A percentile compares a stretch with the other conserved stretches of the same genome.
These are phyloP conservation scores for Sphaerulina populicola DNA, from an alignment of 2,329 filamentous ascomycete genomes.

Conservation along the genomic window DNA sequence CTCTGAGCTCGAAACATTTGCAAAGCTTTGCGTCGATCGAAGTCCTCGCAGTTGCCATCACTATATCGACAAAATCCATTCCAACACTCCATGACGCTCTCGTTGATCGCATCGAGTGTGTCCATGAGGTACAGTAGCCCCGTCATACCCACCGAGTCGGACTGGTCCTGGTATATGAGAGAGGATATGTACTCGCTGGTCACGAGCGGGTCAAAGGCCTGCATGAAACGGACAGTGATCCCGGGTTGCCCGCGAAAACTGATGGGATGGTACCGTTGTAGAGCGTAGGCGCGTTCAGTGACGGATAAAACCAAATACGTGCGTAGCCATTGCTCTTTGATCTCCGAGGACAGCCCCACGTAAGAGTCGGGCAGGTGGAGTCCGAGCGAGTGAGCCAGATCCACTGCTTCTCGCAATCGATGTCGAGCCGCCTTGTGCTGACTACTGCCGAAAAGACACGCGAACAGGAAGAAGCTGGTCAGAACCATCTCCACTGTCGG, in stretches of 20 bases:
- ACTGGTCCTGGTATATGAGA: slow-evolving; percentile 39
- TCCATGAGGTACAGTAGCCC: slow-evolving; percentile 40
- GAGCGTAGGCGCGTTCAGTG: slow-evolving; percentile 36
- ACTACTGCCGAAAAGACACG: slow-evolving; percentile 25
- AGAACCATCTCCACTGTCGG: slow-evolving; percentile 27
- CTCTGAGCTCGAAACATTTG: slow-evolving; percentile 30
- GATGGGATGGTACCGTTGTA: slow-evolving; percentile 38
- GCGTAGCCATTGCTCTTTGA: slow-evolving; percentile 35
- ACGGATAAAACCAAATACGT: slow-evolving; percentile 34
- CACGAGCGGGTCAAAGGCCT: slow-evolving; percentile 35
- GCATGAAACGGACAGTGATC: slow-evolving; percentile 35
- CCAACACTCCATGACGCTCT: slow-evolving; percentile 40
- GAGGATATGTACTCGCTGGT: slow-evolving; percentile 30
- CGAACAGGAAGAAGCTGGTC: slow-evolving; percentile 30
- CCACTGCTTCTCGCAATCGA: slow-evolving; percentile 28
- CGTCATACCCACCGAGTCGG: slow-evolving; percentile 37
- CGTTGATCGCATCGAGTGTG: slow-evolving; percentile 39
- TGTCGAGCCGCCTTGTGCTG: slow-evolving; percentile 27
- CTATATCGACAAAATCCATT: slow-evolving; percentile 34
- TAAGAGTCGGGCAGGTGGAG: slow-evolving; percentile 37
- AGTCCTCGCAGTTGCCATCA: slow-evolving; percentile 29
- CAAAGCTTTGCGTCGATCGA: slow-evolving; percentile 31
- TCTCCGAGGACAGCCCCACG: slow-evolving; percentile 31
- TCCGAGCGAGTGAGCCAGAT: slow-evolving; percentile 37
- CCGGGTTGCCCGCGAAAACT: slow-evolving; percentile 37